phyloP scores from a whole-genome alignment of 2,329 filamentous ascomycete genomes.

The Hypoxylon sp. region DNA sequence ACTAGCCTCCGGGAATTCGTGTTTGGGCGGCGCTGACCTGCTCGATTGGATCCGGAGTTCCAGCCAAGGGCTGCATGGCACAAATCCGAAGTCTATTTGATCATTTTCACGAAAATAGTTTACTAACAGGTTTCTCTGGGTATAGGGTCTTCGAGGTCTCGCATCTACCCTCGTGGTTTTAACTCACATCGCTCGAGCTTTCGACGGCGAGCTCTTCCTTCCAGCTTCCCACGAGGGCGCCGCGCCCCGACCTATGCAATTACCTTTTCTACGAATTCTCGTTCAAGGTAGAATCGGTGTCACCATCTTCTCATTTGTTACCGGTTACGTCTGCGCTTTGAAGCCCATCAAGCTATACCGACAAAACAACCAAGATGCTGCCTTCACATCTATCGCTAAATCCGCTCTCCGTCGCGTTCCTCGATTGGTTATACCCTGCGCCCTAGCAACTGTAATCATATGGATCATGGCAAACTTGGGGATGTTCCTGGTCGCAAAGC shows the following conservation, averaged over 20 bases:
- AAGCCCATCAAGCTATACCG: slow-evolving; percentile 71
- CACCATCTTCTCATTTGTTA: slow-evolving; percentile 76
- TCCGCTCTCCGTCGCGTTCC: slow-evolving; percentile 72
- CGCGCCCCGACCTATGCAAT: slow-evolving; percentile 67
- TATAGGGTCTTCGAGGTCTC: slow-evolving; percentile 69
- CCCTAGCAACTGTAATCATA: slow-evolving; percentile 67
- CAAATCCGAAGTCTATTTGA: slow-evolving; percentile 11
- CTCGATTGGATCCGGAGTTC: not conserved
- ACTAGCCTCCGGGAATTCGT: not conserved
- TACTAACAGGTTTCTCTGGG: slow-evolving; percentile 19
- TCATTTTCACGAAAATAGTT: not conserved
- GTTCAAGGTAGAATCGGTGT: slow-evolving; percentile 76
- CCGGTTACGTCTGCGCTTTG: slow-evolving; percentile 75
- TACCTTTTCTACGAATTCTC: slow-evolving; percentile 71
- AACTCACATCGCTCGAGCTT: slow-evolving; percentile 68
- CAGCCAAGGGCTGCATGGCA: slow-evolving; percentile 5
- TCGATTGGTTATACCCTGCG: slow-evolving; percentile 70
- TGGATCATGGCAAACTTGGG: slow-evolving; percentile 70
- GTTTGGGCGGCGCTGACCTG: slow-evolving; percentile 4
- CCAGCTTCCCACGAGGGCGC: slow-evolving; percentile 62
- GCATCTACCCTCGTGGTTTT: slow-evolving; percentile 69
- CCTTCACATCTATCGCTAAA: slow-evolving; percentile 68
- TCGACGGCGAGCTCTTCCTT: slow-evolving; percentile 66
- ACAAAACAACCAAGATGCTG: slow-evolving; percentile 67
- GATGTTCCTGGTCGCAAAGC: slow-evolving; percentile 69